Base-by-base conservation (phyloP, 129 eudicot genomes). In the sunflower (Helianthus annuus) region DNA sequence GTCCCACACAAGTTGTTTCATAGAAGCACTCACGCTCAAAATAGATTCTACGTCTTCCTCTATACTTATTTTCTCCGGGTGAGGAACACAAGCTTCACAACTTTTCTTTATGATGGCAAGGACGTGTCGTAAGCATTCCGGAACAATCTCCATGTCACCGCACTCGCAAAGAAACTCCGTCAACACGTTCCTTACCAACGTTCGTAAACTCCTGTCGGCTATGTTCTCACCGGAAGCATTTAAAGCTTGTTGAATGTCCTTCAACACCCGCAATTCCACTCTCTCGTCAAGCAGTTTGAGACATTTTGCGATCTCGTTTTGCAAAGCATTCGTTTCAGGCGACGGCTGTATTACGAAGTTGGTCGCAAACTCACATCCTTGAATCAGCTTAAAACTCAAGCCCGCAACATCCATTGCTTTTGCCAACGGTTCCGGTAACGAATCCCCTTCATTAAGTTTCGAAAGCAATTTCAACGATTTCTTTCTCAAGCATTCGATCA, bases 151-250 rank as follows among this genome's bases (percentile, higher is more conserved):
- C 86, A 92, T 83, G 66, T 92, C 96, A 82, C 79, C 68, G 80
- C 95, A 92, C 77, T 89, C 98, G 15, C 80, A 83, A 61, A 92
- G 96, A 80, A 64, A 92, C 16, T 89, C 95, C 0, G 72, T 83
- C 85, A 92, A 78, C 46, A 92, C 3, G 29, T 81, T 83, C 78
- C 80, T 84, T 53, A 87, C 48, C 10, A 74, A 71, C 6, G 49
- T 11, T 40, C 85, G 80, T 48, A 80, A 60, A 29, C 75, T 70
- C 71, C 62, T 78, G 39, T 48, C 81, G 9, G 79, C 19, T 59
- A 82, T 55, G 55, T 83, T 52, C 27, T 69, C 73, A 36, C 77
- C 53, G 7, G 90, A 85, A 72, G 82, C 88, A 29, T 81, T 53
- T 76, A 89, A 39, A 69, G 24, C 32, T 72, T 75, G 76, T 80